Conservation (phyloP, 371 early-diverging fungal genomes). For the Haplosporangium sp. region DNA sequence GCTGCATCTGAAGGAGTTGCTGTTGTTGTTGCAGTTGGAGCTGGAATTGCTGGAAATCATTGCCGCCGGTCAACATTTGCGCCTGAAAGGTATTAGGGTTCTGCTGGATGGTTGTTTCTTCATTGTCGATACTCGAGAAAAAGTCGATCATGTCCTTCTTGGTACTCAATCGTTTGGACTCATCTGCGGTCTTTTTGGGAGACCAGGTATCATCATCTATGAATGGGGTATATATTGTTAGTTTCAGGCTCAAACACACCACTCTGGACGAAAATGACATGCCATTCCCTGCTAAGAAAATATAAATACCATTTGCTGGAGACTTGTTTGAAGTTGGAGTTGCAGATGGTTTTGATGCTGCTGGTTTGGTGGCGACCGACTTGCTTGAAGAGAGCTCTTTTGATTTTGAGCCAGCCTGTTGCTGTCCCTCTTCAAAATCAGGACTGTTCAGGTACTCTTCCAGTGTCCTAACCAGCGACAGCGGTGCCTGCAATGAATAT, state of each 20-base stretch:
- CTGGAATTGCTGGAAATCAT: slow-evolving; percentile 51
- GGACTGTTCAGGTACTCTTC: slow-evolving; percentile 88
- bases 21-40: slow-evolving; percentile 47
- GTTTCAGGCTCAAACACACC: neutral
- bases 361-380: slow-evolving; percentile 14
- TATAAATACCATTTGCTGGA: slow-evolving; percentile 15
- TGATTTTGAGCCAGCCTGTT: slow-evolving; percentile 52
- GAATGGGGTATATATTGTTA: neutral
- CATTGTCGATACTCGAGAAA: slow-evolving; percentile 78
- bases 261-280: no score
- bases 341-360: slow-evolving; percentile 22
- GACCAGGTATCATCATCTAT: slow-evolving; percentile 34
- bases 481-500: slow-evolving; percentile 70
- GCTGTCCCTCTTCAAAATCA: slow-evolving; percentile 70
- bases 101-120: slow-evolving; percentile 60
- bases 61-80: slow-evolving; percentile 38
- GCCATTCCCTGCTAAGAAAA: neutral
- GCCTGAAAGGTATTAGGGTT: slow-evolving; percentile 55
- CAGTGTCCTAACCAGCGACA: slow-evolving; percentile 85
- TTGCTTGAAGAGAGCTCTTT: slow-evolving; percentile 35
- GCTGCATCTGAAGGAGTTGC: slow-evolving; percentile 47
- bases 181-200: slow-evolving; percentile 48
- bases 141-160: slow-evolving; percentile 76
- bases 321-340: slow-evolving; percentile 18
- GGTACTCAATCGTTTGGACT: slow-evolving; percentile 34